These are phyloP conservation scores for Plasmodium gonderi DNA, from an alignment of 169 alveolate species.

Conservation along the genomic window DNA sequence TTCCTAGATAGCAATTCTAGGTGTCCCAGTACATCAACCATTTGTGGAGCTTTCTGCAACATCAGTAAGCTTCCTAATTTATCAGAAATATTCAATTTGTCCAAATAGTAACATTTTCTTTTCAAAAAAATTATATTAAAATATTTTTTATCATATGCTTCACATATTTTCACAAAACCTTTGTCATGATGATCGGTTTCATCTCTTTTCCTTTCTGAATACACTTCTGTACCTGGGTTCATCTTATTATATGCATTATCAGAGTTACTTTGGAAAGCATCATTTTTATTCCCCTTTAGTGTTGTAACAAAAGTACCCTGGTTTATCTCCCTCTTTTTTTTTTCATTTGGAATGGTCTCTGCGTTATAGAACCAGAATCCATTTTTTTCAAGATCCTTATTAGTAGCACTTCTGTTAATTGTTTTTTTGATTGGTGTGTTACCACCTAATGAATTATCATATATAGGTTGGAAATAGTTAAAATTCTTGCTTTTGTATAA, in stretches of 20 bases:
- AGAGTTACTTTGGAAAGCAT: background rate
- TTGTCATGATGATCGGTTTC: background rate
- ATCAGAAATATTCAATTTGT: slow-evolving; percentile 23
- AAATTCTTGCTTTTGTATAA: slow-evolving; percentile 14
- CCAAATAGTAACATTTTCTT: slow-evolving; percentile 19
- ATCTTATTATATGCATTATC: background rate
- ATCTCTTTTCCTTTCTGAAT: background rate
- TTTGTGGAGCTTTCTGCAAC: slow-evolving; percentile 18
- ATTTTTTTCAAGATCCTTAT: background rate
- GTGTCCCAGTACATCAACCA: slow-evolving; percentile 35
- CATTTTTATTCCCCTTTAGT: background rate
- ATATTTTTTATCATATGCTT: slow-evolving; percentile 52
- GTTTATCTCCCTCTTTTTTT: background rate
- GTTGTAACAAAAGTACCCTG: background rate
- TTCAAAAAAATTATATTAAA: slow-evolving; percentile 52
- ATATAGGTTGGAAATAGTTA: background rate
- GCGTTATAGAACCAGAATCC: background rate
- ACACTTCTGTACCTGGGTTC: background rate
- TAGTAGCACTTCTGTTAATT: background rate
- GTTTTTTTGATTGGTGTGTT: background rate
- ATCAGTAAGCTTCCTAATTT: background rate
- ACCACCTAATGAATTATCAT: background rate
- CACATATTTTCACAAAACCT: slow-evolving; percentile 50
- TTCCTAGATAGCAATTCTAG: slow-evolving; percentile 19
- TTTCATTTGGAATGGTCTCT: background rate